Percentiles rank a stretch among this genome's conserved stretches.
phyloP scores from a whole-genome alignment of 768 basidiomycete species.

The Mycena capillaripes region DNA sequence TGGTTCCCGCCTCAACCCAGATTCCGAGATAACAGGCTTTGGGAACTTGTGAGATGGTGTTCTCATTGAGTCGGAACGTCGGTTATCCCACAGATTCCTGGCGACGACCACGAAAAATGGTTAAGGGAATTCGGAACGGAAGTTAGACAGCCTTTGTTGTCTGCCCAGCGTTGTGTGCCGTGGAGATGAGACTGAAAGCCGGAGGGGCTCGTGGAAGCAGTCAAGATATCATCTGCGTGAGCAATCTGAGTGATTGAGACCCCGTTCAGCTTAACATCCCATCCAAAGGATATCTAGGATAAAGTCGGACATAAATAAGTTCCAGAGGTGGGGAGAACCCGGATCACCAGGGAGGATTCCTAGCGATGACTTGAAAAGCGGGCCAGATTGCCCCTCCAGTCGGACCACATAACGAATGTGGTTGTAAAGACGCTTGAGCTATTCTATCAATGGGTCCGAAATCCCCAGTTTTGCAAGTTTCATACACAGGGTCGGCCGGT shows the following conservation, averaged over 20 bases:
- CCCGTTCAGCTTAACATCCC: conserved; percentile 21
- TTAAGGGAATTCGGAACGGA: background rate
- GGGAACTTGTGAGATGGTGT: too few relatives aligned
- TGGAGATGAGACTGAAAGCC: conserved; percentile 12
- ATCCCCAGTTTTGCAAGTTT: conserved; percentile 25
- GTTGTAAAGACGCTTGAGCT: conserved; percentile 29
- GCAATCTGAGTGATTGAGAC: background rate
- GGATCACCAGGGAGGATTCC: conserved; percentile 27
- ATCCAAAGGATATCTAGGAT: background rate
- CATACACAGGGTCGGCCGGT: conserved; percentile 30
- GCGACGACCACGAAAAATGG: background rate
- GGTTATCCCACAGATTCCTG: too few relatives aligned
- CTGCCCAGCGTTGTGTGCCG: background rate
- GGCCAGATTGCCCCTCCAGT: conserved; percentile 8
- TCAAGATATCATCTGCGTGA: conserved; percentile 32
- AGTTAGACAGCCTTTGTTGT: background rate
- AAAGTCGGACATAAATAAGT: conserved; percentile 33
- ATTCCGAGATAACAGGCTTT: too few relatives aligned
- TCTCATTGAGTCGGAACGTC: too few relatives aligned
- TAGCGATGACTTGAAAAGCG: conserved; percentile 25
- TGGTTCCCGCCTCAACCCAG: too few relatives aligned
- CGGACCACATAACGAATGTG: conserved; percentile 27
- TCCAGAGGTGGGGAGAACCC: too few relatives aligned
- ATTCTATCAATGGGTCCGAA: conserved; percentile 30
- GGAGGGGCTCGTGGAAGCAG: background rate